Percentiles rank a stretch among this genome's conserved stretches.
These are phyloP conservation scores for Dictyostelium citrinum DNA, from an alignment of 78 protist species.

Conservation along the genomic window DNA sequence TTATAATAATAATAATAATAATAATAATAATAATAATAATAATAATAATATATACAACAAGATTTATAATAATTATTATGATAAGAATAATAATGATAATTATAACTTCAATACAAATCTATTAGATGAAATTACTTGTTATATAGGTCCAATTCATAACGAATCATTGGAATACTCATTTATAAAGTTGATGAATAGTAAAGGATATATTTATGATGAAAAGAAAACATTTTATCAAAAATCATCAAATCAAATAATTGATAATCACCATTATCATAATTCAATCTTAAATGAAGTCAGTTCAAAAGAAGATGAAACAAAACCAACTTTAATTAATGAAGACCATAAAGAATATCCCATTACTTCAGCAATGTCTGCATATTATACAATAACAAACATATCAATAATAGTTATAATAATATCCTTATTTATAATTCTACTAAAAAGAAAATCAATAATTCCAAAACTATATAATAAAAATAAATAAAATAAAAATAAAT, in stretches of 20 bases:
- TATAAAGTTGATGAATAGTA: background rate
- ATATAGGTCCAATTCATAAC: background rate
- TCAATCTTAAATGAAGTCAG: background rate
- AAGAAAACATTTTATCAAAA: background rate
- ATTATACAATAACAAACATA: background rate
- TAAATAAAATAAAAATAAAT: background rate
- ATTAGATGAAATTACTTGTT: background rate
- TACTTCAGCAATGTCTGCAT: background rate
- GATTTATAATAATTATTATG: too few relatives aligned
- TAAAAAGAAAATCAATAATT: background rate
- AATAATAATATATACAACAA: too few relatives aligned
- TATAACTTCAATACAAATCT: too few relatives aligned
- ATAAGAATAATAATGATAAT: too few relatives aligned
- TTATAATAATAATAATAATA: too few relatives aligned
- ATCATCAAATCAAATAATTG: background rate
- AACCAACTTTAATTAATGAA: too few relatives aligned
- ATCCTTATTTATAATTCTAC: background rate
- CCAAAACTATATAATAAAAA: background rate
- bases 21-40: background rate
- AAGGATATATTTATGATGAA: background rate
- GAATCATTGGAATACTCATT: background rate
- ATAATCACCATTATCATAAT: too few relatives aligned
- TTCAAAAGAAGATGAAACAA: background rate
- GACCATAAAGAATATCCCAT: background rate
- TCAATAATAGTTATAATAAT: background rate